phyloP scores from a whole-genome alignment of 495 filamentous ascomycete species.

The Paragyromitra xinjiangensis region DNA sequence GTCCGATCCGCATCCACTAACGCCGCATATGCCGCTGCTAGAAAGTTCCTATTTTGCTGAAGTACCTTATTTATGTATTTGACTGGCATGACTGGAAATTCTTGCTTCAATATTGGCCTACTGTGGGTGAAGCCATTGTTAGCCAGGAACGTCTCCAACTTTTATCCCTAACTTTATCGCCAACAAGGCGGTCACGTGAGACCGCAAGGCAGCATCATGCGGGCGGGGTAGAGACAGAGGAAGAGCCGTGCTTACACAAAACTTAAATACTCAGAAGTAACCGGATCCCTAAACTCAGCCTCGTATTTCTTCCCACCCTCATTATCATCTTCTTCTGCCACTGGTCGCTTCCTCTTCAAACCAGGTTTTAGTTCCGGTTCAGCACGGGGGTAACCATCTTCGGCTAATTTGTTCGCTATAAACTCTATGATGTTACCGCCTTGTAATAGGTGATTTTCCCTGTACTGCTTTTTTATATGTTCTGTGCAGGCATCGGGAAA shows the following conservation, averaged over 20 bases:
- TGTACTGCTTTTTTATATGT: constrained; percentile 61
- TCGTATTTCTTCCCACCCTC: constrained; percentile 58
- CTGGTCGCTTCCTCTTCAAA: constrained; percentile 58
- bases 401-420: constrained; percentile 60
- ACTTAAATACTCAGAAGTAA: constrained; percentile 52
- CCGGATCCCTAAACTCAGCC: constrained; percentile 44
- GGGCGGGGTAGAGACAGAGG: constrained; percentile 42
- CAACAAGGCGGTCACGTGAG: constrained; percentile 35
- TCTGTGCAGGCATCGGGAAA: constrained; percentile 65
- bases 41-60: constrained; percentile 57
- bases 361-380: constrained; percentile 61
- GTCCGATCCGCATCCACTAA: constrained; percentile 61
- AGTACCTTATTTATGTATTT: constrained; percentile 62
- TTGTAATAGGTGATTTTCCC: constrained; percentile 50
- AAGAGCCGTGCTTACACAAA: constrained; percentile 55
- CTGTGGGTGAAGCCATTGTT: constrained; percentile 56
- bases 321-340: constrained; percentile 59
- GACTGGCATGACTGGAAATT: constrained; percentile 63
- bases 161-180: constrained; percentile 8
- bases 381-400: constrained; percentile 63
- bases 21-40: constrained; percentile 62
- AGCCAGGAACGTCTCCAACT: constrained; percentile 14
- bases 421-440: constrained; percentile 59
- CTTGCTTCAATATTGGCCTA: constrained; percentile 60
- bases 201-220: constrained; percentile 15